phyloP scores from a whole-genome alignment of 2,329 filamentous ascomycete genomes.

The Aureobasidium sp. region DNA sequence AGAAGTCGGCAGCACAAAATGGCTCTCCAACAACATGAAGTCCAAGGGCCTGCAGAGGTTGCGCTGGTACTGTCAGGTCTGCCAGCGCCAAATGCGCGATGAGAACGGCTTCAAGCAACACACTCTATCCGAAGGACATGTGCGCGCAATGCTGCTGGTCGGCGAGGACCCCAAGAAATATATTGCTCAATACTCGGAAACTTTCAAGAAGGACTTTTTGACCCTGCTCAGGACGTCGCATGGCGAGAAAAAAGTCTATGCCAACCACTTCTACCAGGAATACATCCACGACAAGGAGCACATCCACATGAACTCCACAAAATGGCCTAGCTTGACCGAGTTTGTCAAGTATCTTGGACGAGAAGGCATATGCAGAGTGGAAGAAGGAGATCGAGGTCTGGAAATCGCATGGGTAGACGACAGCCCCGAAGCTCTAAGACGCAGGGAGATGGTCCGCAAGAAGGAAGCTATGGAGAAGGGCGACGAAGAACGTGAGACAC shows the following conservation, averaged over 20 bases:
- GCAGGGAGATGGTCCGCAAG: conserved; percentile 72
- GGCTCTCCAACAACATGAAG: conserved; percentile 86
- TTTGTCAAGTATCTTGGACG: conserved; percentile 81
- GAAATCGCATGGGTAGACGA: conserved; percentile 90
- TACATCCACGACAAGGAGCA: conserved; percentile 86
- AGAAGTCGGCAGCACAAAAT: conserved; percentile 86
- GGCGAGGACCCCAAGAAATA: conserved; percentile 80
- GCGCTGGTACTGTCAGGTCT: conserved; percentile 83
- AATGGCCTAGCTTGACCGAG: conserved; percentile 81
- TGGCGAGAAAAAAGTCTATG: conserved; percentile 79
- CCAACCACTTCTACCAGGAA: conserved; percentile 93
- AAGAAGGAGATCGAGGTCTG: conserved; percentile 81
- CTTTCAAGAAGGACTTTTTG: conserved; percentile 77
- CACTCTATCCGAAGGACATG: conserved; percentile 74
- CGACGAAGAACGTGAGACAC: conserved; percentile 83
- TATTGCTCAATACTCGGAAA: conserved; percentile 72
- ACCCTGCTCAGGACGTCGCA: conserved; percentile 73
- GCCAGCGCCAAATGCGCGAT: conserved; percentile 69
- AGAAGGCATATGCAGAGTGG: conserved; percentile 82
- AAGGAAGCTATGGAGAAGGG: conserved; percentile 85
- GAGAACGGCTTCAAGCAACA: conserved; percentile 86
- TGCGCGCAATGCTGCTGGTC: conserved; percentile 81
- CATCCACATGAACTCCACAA: conserved; percentile 88
- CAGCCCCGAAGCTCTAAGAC: conserved; percentile 72
- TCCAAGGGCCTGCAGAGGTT: conserved; percentile 69